phyloP scores from a whole-genome alignment of 495 filamentous ascomycete species.

The Podospora anserina region DNA sequence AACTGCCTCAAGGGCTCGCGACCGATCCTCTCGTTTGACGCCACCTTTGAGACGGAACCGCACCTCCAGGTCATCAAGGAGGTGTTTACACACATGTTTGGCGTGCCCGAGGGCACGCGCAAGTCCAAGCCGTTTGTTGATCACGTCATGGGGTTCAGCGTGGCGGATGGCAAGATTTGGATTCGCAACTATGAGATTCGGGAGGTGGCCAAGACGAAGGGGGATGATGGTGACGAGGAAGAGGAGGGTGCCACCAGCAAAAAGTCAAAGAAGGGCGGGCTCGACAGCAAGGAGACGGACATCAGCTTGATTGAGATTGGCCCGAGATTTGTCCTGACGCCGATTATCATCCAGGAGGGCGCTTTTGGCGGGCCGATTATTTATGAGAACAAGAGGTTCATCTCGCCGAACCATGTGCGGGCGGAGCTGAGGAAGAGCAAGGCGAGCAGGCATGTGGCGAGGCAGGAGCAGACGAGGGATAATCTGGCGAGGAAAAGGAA shows the following conservation, averaged over 20 bases:
- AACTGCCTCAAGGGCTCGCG: slow-evolving; percentile 94
- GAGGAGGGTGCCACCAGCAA: slow-evolving; percentile 24
- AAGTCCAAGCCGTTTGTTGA: slow-evolving; percentile 96
- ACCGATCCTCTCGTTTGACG: slow-evolving; percentile 93
- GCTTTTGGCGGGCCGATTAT: slow-evolving; percentile 96
- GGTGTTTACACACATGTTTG: slow-evolving; percentile 86
- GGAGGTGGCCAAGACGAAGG: slow-evolving; percentile 66
- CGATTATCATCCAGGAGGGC: slow-evolving; percentile 92
- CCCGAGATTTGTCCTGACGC: slow-evolving; percentile 89
- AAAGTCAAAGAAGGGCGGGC: slow-evolving; percentile 30
- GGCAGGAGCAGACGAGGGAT: slow-evolving; percentile 71
- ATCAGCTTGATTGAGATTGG: slow-evolving; percentile 89
- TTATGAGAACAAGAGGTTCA: slow-evolving; percentile 98
- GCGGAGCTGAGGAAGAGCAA: slow-evolving; percentile 70
- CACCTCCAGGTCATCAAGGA: slow-evolving; percentile 75
- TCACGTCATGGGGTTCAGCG: slow-evolving; percentile 87
- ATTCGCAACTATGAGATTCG: slow-evolving; percentile 89
- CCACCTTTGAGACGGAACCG: slow-evolving; percentile 71
- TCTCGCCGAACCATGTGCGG: slow-evolving; percentile 91
- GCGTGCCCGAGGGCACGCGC: slow-evolving; percentile 80
- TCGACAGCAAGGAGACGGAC: slow-evolving; percentile 58
- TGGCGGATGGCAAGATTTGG: slow-evolving; percentile 96
- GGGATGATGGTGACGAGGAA: slow-evolving; percentile 35
- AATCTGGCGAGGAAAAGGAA: slow-evolving; percentile 68
- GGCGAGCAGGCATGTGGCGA: slow-evolving; percentile 68